These are phyloP conservation scores for Pichia kudriavzevii DNA, from an alignment of 1,139 yeast genomes.

Conservation along the genomic window DNA sequence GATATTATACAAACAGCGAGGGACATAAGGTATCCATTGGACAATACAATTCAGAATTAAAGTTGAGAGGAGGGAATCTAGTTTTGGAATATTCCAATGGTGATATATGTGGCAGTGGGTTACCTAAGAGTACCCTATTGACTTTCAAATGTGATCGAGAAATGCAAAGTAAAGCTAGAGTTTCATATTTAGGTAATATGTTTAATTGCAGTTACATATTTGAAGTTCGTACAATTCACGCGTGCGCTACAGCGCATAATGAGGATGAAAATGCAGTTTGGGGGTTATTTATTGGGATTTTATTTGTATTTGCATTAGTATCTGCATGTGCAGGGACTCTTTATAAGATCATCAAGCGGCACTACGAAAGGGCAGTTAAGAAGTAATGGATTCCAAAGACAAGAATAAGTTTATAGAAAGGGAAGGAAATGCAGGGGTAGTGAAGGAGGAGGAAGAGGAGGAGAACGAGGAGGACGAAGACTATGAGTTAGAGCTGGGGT, in stretches of 20 bases:
- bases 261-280: slow-evolving; percentile 48
- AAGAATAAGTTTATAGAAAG: no score
- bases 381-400: no score
- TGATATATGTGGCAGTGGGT: slow-evolving; percentile 47
- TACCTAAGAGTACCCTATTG: slow-evolving; percentile 57
- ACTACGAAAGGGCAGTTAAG: slow-evolving; percentile 6
- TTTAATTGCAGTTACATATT: slow-evolving; percentile 79
- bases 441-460: not conserved
- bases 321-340: slow-evolving; percentile 49
- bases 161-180: slow-evolving; percentile 54
- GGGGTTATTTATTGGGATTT: slow-evolving; percentile 51
- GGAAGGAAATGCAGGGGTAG: not conserved
- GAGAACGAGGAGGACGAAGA: no score
- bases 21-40: slow-evolving; percentile 55
- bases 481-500: no score
- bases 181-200: slow-evolving; percentile 62
- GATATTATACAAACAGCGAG: slow-evolving; percentile 41
- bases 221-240: slow-evolving; percentile 80
- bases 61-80: slow-evolving; percentile 63
- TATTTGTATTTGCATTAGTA: slow-evolving; percentile 47
- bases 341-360: slow-evolving; percentile 30
- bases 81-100: slow-evolving; percentile 69
- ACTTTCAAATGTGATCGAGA: slow-evolving; percentile 79
- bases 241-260: slow-evolving; percentile 73
- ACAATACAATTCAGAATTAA: slow-evolving; percentile 49